A percentile compares a stretch with the other conserved stretches of the same genome.
These are phyloP conservation scores for Escallonia herrerae DNA, from an alignment of 129 eudicot species.

Conservation along the genomic window DNA sequence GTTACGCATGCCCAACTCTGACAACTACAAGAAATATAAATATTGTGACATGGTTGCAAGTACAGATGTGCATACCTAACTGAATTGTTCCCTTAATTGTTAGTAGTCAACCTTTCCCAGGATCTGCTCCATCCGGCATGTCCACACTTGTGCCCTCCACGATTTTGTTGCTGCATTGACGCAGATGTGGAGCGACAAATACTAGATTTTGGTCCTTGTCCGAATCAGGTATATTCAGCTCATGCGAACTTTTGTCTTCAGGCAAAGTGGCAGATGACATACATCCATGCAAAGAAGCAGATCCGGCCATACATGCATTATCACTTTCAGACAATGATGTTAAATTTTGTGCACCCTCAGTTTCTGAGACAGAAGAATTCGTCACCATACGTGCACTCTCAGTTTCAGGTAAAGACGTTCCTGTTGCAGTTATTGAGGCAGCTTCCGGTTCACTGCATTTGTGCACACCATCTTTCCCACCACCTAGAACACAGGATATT, in stretches of 20 bases:
- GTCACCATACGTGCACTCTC: constrained; percentile 5
- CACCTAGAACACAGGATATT: constrained; percentile 26
- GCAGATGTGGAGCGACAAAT: constrained; percentile 21
- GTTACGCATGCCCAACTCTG: background rate
- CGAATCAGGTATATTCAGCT: constrained; percentile 12
- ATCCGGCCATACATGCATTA: constrained; percentile 3
- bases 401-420: constrained; percentile 9
- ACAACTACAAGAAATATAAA: background rate
- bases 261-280: constrained; percentile 5
- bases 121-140: constrained; percentile 24
- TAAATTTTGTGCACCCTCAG: constrained; percentile 16
- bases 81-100: background rate
- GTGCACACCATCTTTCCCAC: constrained; percentile 43
- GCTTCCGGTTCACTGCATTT: constrained; percentile 35
- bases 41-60: background rate
- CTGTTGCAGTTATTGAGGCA: constrained; percentile 12
- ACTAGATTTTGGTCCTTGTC: constrained; percentile 13
- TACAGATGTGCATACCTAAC: too few species aligned
- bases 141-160: constrained; percentile 13
- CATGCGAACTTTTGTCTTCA: constrained; percentile 3
- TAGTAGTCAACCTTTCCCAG: constrained; percentile 11
- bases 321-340: constrained; percentile 28
- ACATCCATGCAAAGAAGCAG: constrained; percentile 24
- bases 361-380: constrained; percentile 10
- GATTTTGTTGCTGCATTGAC: constrained; percentile 17